Percentiles rank a stretch among this genome's conserved stretches.
Conservation (phyloP, 2,329 filamentous ascomycete genomes). For the Ampelomyces quisqualis region DNA sequence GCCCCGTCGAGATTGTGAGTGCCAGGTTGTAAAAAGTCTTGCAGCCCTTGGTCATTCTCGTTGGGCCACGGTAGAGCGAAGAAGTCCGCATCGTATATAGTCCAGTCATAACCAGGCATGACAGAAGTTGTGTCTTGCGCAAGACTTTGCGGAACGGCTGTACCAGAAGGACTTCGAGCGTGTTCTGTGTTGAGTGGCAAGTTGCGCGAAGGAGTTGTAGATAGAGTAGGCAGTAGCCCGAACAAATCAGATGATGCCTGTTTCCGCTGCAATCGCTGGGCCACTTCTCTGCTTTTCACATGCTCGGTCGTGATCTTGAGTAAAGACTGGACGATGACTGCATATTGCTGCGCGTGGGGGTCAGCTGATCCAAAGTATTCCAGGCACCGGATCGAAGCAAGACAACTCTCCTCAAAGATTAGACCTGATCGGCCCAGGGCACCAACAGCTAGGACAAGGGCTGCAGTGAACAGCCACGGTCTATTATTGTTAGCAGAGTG, state of each 20-base stretch:
- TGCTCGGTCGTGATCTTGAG: conserved; percentile 28
- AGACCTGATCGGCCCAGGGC: conserved; percentile 28
- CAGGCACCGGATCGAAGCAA: conserved; percentile 26
- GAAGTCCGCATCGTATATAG: conserved; percentile 36
- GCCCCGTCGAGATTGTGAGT: conserved; percentile 32
- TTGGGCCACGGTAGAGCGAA: conserved; percentile 34
- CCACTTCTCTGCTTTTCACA: conserved; percentile 26
- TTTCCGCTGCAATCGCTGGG: conserved; percentile 25
- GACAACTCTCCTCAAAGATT: conserved; percentile 22
- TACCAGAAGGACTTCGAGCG: conserved; percentile 2
- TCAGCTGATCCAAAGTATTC: conserved; percentile 32
- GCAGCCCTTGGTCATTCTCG: conserved; percentile 34
- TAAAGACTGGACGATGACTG: conserved; percentile 28
- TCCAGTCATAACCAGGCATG: conserved; percentile 27
- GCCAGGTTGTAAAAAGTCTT: conserved; percentile 35
- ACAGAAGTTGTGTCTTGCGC: conserved; percentile 8
- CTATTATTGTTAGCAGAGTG: conserved; percentile 10
- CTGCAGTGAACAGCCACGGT: conserved; percentile 36
- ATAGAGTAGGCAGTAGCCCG: conserved; percentile 23
- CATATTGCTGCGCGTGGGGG: conserved; percentile 36
- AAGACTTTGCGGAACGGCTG: conserved; percentile 3
- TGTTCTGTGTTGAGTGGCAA: conserved; percentile 1
- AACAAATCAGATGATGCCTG: conserved; percentile 35
- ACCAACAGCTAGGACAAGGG: conserved; percentile 32
- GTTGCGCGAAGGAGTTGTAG: neutral